phyloP scores from a whole-genome alignment of 371 early-diverging fungal genomes.

The Mucor plumbeus region DNA sequence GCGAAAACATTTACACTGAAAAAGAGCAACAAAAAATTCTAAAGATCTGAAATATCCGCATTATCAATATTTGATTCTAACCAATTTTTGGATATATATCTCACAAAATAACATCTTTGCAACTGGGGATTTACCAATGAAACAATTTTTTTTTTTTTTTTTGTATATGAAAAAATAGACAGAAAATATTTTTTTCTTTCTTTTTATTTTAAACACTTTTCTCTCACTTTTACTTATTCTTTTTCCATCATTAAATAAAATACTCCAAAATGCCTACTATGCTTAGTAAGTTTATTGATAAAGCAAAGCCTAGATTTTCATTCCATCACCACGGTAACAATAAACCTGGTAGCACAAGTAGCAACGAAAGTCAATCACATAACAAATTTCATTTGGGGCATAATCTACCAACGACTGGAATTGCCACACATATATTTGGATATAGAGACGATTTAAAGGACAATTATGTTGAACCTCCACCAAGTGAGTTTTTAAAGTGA shows the following conservation, averaged over 20 bases:
- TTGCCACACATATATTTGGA: slow-evolving; percentile 22
- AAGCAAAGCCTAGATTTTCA: slow-evolving; percentile 30
- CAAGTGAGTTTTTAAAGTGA: slow-evolving; percentile 11
- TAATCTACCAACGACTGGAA: slow-evolving; percentile 8
- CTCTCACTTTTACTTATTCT: neutral
- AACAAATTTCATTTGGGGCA: slow-evolving; percentile 12
- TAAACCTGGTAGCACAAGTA: slow-evolving; percentile 3
- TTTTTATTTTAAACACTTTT: neutral
- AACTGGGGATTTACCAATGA: too few relatives aligned
- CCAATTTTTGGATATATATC: neutral
- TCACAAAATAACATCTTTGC: too few relatives aligned
- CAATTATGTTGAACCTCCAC: slow-evolving; percentile 29
- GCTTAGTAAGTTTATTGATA: slow-evolving; percentile 31
- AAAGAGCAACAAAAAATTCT: neutral
- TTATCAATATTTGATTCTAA: too few relatives aligned
- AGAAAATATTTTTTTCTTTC: neutral
- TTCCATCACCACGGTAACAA: slow-evolving; percentile 17
- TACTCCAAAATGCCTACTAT: slow-evolving; percentile 15
- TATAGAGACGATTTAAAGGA: slow-evolving; percentile 27
- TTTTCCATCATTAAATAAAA: neutral
- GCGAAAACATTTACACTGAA: slow-evolving; percentile 2
- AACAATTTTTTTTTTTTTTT: too few relatives aligned
- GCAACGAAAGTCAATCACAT: slow-evolving; percentile 6
- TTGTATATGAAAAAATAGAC: too few relatives aligned
- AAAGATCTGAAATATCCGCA: too few relatives aligned